Percentiles rank a stretch among this genome's conserved stretches.
These are phyloP conservation scores for Zasmidium cellare DNA, from an alignment of 2,329 filamentous ascomycete genomes.

Conservation along the genomic window DNA sequence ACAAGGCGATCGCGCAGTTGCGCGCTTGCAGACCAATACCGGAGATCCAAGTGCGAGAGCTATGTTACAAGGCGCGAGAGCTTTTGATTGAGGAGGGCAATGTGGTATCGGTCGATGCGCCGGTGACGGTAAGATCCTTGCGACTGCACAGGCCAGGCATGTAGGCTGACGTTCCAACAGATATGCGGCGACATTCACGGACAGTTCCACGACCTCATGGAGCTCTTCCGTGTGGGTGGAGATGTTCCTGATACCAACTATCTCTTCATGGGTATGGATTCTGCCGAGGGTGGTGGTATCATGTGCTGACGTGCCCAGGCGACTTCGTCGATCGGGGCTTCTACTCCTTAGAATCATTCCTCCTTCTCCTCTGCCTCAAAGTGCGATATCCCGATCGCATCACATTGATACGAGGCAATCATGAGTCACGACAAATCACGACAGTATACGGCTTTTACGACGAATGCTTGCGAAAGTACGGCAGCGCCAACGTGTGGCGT, in stretches of 20 bases:
- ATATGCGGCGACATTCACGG: conserved; percentile 98
- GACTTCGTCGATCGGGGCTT: conserved; percentile 98
- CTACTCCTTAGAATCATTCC: conserved; percentile 95
- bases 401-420: conserved; percentile 79
- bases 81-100: conserved; percentile 97
- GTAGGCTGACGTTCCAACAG: conserved; percentile 41
- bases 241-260: conserved; percentile 98
- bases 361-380: conserved; percentile 92
- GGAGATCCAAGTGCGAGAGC: conserved; percentile 89
- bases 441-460: conserved; percentile 99
- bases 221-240: conserved; percentile 97
- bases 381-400: conserved; percentile 97
- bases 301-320: conserved; percentile 51
- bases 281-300: neutral
- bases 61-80: conserved; percentile 96
- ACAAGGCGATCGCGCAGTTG: conserved; percentile 91
- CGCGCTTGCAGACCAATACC: conserved; percentile 95
- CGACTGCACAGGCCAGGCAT: neutral
- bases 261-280: conserved; percentile 76
- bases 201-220: conserved; percentile 97
- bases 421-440: conserved; percentile 92
- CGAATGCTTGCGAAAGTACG: conserved; percentile 93
- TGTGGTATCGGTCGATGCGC: conserved; percentile 90
- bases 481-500: conserved; percentile 93
- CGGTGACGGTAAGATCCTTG: conserved; percentile 70